Base-by-base conservation (phyloP, 1,284 basidiomycete species). In the Apiotrichum sp. region DNA sequence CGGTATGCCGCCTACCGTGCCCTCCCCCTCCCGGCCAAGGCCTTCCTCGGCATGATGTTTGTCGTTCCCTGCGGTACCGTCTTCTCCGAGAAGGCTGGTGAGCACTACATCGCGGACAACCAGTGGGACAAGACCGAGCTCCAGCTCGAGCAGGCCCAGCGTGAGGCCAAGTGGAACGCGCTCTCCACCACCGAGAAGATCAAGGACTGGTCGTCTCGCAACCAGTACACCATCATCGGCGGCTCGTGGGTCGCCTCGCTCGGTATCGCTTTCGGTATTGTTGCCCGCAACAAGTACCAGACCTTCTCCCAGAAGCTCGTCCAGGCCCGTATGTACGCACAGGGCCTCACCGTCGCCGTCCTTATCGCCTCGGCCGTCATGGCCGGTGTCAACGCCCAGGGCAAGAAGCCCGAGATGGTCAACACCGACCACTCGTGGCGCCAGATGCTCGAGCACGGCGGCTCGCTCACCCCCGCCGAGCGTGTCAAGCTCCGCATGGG, bases 311-410 rank as follows among this genome's bases (percentile, higher is more conserved):
- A 75, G 63, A 74, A 85, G 78, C 78, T 93, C 57, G 92, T 96
- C 0, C 92, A 95, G 78, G 88, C 89, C 48, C 88, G 92, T 82
- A 87, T 96, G 81, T 95, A 88, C 45, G 61, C 61, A 1, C 61
- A 62, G 58, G 70, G 69, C 8, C 75, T 89, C 47, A 91, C 89
- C 0, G 83, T 92, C 59, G 87, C 84, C 53, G 80, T 89, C 43
- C 73, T 91, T 40, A 83, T 92, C 52, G 84, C 79, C 4, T 85
- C 88, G 14, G 89, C 86, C 50, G 81, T 83, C 43, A 66, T 89
- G 8, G 67, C 72, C 5, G 74, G 65, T 33, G 62, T 66, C 43
- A 65, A 61, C 44, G 50, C 65, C 6, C 50, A 65, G 52, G 62
- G 63, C 42, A 50, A 64, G 51, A 65, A 67, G 56, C 62, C 59